phyloP scores from a whole-genome alignment of 2,329 filamentous ascomycete species.

The Trichoderma polysporum region DNA sequence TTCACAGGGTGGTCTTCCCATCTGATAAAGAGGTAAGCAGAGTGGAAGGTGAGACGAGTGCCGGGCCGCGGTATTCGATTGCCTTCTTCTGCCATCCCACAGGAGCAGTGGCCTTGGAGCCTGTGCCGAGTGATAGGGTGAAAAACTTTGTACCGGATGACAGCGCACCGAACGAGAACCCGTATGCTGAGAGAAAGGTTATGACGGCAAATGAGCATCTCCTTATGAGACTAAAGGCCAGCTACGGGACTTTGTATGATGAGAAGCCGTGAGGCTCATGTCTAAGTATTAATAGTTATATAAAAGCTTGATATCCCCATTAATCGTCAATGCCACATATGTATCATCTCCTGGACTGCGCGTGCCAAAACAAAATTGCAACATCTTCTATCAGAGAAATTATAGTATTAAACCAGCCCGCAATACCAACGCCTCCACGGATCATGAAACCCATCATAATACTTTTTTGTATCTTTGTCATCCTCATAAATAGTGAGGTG shows the following conservation, averaged over 20 bases:
- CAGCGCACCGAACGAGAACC: conserved; percentile 40
- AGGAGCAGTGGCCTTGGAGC: conserved; percentile 49
- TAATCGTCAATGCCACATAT: not conserved
- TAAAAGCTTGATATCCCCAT: not conserved
- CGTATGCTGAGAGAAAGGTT: conserved; percentile 53
- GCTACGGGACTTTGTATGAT: conserved; percentile 56
- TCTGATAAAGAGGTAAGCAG: conserved; percentile 24
- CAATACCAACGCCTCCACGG: conserved; percentile 48
- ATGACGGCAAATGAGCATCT: conserved; percentile 65
- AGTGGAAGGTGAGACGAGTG: conserved; percentile 46
- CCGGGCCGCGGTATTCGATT: conserved; percentile 61
- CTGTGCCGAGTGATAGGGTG: conserved; percentile 62
- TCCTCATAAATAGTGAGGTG: conserved; percentile 43
- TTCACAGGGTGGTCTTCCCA: conserved; percentile 82
- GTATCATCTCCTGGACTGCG: not conserved
- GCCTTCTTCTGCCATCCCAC: conserved; percentile 69
- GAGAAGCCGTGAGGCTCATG: conserved; percentile 26
- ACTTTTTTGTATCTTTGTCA: conserved; percentile 30
- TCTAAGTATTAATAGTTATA: not conserved
- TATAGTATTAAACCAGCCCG: conserved; percentile 37
- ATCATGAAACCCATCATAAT: conserved; percentile 38
- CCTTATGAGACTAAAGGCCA: conserved; percentile 58
- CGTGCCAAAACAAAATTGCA: not conserved
- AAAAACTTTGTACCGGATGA: conserved; percentile 39
- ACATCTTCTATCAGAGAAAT: not conserved